Base-by-base conservation (phyloP, 495 filamentous ascomycete species). In the Talaromyces borbonicus region DNA sequence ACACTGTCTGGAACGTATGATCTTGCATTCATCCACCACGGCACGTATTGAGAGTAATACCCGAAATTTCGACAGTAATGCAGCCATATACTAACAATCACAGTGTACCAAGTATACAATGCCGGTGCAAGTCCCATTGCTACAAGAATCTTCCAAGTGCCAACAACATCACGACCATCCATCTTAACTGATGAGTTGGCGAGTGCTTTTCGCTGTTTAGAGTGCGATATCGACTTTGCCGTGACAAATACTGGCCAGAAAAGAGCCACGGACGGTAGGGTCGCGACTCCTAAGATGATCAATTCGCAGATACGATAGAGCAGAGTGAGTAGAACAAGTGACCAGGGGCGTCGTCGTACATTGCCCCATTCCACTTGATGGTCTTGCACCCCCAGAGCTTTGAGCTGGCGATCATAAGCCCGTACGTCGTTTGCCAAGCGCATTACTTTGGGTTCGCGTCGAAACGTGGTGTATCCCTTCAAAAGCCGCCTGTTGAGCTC, bases 71-170 rank as follows among this genome's bases (percentile, higher is more conserved):
- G 74, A 57, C 87, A 83, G 49, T 70, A 65, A 56, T 80, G 78
- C 12, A 81, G 81, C 76, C 75, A 81, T 54, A 69, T 71, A 7
- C 78, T 80, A 19, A 88, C 68, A 8, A 80, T 38, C 22, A 74
- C 58, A 8, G 81, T 80, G 58, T 89, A 90, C 32, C 77, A 63
- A 48, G 77, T 77, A 62, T 92, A 90, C 4, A 90, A 68, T 11
- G 83, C 56, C 1, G 87, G 87, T 4, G 85, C 81, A 47, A 93
- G 73, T 2, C 75, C 84, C 55, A 90, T 65, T 24, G 86, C 73
- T 4, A 90, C 85, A n/a, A 93, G 77, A 7, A 93, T 69, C 61
- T 93, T 93, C 87, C 87, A 93, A 1, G 84, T 92, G 0, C 87
- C 86, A 62, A 93, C 84, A 24, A 93, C 87, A 53, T 93, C 87